A percentile compares a stretch with the other conserved stretches of the same genome.
Evolutionary conservation across 768 basidiomycete genomes (phyloP).

Genomic region (Hygrophorus pudorinus): DNA sequence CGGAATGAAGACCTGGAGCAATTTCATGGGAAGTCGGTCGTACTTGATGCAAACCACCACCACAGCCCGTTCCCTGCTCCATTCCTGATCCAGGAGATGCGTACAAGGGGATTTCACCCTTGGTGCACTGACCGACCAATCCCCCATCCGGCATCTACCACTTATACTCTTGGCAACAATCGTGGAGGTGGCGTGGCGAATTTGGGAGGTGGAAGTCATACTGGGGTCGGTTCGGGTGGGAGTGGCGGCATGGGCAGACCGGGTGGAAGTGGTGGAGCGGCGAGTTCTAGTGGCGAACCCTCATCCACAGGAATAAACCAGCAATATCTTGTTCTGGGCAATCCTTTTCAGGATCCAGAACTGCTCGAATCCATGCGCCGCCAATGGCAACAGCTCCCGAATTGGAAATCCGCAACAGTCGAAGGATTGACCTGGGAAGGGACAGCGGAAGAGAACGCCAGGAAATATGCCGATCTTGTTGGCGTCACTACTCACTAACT

Average conservation of each 20-base stretch:
- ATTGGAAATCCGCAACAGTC: slow-evolving; percentile 11
- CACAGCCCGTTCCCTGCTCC: slow-evolving; percentile 5
- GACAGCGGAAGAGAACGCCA: slow-evolving; percentile 12
- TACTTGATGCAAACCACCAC: slow-evolving; percentile 1
- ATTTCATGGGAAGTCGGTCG: slow-evolving; percentile 3
- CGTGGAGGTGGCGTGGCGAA: slow-evolving; percentile 4
- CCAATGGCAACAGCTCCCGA: slow-evolving; percentile 10
- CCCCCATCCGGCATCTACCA: not conserved
- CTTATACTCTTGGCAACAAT: slow-evolving; percentile 7
- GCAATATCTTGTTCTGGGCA: slow-evolving; percentile 9
- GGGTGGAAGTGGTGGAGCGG: slow-evolving; percentile 9
- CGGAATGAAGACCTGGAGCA: not conserved
- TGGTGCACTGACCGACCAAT: slow-evolving; percentile 1
- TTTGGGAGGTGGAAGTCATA: slow-evolving; percentile 3
- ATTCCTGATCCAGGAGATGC: slow-evolving; percentile 5
- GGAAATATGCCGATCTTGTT: slow-evolving; percentile 6
- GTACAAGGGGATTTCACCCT: slow-evolving; percentile 4
- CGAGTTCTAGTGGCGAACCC: slow-evolving; percentile 6
- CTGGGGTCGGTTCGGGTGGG: slow-evolving; percentile 3
- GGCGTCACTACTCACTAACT: not conserved
- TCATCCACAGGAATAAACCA: slow-evolving; percentile 3
- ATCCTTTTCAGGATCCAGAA: slow-evolving; percentile 11
- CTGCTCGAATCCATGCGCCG: slow-evolving; percentile 10
- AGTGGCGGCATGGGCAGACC: slow-evolving; percentile 6
- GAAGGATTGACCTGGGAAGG: slow-evolving; percentile 13